Evolutionary conservation across 208 protist species (phyloP).

Genomic region (Acanthamoeba lenticulata): DNA sequence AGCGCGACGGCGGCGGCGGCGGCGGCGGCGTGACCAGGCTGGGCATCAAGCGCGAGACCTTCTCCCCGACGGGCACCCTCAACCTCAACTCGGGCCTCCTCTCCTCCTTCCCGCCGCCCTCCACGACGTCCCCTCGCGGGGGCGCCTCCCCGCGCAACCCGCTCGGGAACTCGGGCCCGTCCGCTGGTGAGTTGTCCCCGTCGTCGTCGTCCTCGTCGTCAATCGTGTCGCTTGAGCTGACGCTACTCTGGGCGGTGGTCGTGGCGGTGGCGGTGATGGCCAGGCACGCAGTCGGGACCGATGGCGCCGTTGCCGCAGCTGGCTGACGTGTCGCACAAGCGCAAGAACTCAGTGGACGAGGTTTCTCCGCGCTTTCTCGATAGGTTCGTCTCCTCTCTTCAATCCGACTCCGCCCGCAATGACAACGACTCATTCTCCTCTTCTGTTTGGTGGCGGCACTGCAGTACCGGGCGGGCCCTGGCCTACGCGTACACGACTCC

Average conservation of each 20-base stretch:
- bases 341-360: slow-evolving; percentile 19
- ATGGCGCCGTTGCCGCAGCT: background rate
- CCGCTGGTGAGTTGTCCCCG: background rate
- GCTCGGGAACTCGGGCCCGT: background rate
- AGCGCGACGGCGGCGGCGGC: no score
- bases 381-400: background rate
- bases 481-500: background rate
- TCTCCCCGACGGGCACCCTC: slow-evolving; percentile 14
- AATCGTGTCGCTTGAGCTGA: background rate
- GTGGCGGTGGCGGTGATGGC: background rate
- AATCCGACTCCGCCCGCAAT: background rate
- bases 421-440: no score
- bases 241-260: no score
- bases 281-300: background rate
- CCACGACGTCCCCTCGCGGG: background rate
- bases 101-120: slow-evolving; percentile 11
- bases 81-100: slow-evolving; percentile 22
- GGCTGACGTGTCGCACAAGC: slow-evolving; percentile 23
- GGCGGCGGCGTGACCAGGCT: background rate
- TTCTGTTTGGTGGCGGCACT: no score
- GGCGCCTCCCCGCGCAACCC: background rate
- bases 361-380: background rate
- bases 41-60: slow-evolving; percentile 41
- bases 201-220: background rate
- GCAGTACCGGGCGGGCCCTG: no score